Base-by-base conservation (phyloP, 352 stramenopile genomes). In the Elongisporangium anandrum region DNA sequence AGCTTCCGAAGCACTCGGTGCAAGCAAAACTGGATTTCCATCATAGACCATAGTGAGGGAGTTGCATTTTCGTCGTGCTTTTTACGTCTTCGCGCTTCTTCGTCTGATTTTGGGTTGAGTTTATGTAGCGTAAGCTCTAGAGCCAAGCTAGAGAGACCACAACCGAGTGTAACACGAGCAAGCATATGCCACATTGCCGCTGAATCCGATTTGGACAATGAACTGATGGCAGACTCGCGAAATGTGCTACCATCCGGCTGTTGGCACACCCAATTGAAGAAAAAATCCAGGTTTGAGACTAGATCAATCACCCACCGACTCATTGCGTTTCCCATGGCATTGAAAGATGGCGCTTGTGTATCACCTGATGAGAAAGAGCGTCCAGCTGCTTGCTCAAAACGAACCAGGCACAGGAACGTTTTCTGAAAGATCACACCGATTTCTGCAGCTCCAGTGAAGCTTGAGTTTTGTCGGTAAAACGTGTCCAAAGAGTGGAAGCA, bases 181-280 rank as follows among this genome's bases (percentile, higher is more conserved):
- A 85, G 52, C 51, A 87, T 56, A 8, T 72, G 63, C 77, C 77
- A 87, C 63, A 67, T 70, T 22, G 47, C 55, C 34, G 61, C 34
- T 45, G 10, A 45, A 45, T 45, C 34, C 9, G 4, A 15, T 12
- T 45, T 45, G 34, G 34, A 45, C 9, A 45, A 3, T 4, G 34
- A 45, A 45, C 34, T 45, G 34, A 12, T 17, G 1, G 10, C 12
- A 45, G 34, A 17, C 34, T 45, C 34, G 12, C 34, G 34, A 45
- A 45, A 45, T 12, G 34, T 17, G 34, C 10, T 45, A 12, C 34
- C 34, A 45, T 45, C 34, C 34, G 47, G 26, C n/a, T 29, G 19
- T 9, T 82, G 72, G 10, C 72, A 78, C 21, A 87, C 68, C 77
- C 77, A 87, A 29, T 73, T 63, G 51, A 87, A 85, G 60, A 87